Evolutionary conservation across 306 rosid species (phyloP).

Genomic region (Castanospermum australe): DNA sequence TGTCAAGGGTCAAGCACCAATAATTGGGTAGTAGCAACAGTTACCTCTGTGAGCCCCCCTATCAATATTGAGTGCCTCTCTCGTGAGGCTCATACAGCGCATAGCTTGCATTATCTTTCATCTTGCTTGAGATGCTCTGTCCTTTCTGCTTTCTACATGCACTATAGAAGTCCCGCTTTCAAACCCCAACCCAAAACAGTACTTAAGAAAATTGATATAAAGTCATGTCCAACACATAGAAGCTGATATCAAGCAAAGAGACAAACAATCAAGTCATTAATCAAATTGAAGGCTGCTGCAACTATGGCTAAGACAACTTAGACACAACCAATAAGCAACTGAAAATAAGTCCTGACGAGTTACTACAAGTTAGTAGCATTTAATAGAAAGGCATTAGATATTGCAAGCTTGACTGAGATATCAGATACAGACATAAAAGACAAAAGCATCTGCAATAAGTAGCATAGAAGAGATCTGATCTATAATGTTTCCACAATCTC

Average conservation of each 20-base stretch:
- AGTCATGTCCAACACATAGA: background rate
- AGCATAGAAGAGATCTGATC: background rate
- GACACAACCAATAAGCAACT: no score
- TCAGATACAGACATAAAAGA: background rate
- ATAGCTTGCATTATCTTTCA: no score
- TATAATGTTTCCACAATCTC: background rate
- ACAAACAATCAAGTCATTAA: background rate
- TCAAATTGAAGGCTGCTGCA: background rate
- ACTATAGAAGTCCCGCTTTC: no score
- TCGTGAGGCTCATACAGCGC: no score
- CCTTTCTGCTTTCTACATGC: no score
- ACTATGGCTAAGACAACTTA: background rate
- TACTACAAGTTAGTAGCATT: background rate
- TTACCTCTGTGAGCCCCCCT: no score
- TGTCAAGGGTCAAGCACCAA: no score
- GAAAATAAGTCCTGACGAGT: background rate
- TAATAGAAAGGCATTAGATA: background rate
- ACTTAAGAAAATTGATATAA: background rate
- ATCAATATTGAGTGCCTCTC: no score
- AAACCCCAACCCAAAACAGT: no score
- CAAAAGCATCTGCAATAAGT: background rate
- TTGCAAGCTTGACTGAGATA: background rate
- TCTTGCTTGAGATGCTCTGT: no score
- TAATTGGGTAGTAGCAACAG: no score
- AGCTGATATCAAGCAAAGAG: background rate